Conservation (phyloP, 2,329 filamentous ascomycete genomes). For the Penicillium sp. region DNA sequence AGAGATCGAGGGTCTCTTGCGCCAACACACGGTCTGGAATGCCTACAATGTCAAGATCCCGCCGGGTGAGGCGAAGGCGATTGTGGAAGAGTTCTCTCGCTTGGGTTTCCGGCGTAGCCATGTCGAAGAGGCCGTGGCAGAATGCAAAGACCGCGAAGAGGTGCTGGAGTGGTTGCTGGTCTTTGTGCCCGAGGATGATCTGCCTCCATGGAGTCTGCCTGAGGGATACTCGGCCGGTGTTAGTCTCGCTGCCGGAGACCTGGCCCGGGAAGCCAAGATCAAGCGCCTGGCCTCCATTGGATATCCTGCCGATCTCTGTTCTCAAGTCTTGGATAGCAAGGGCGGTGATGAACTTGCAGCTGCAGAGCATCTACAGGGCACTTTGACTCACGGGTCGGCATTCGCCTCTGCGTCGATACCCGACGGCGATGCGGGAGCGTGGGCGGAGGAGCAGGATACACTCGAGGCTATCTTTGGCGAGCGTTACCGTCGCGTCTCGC, state of each 20-base stretch:
- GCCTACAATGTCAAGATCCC: slow-evolving; percentile 67
- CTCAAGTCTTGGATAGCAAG: slow-evolving; percentile 67
- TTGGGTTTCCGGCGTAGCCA: slow-evolving; percentile 87
- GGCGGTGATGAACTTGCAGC: slow-evolving; percentile 69
- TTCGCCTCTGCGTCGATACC: slow-evolving; percentile 12
- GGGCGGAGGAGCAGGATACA: slow-evolving; percentile 80
- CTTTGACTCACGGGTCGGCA: slow-evolving; percentile 52
- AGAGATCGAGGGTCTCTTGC: slow-evolving; percentile 73
- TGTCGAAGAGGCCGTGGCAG: slow-evolving; percentile 76
- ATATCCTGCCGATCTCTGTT: slow-evolving; percentile 79
- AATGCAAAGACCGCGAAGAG: slow-evolving; percentile 89
- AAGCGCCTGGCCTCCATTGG: slow-evolving; percentile 77
- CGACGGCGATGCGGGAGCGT: slow-evolving; percentile 52
- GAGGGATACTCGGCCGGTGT: slow-evolving; percentile 89
- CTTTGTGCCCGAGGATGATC: slow-evolving; percentile 92
- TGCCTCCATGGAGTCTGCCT: slow-evolving; percentile 88
- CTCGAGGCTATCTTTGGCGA: slow-evolving; percentile 83
- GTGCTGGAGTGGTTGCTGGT: slow-evolving; percentile 93
- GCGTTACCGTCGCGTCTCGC: slow-evolving; percentile 58
- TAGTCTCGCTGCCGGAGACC: slow-evolving; percentile 73
- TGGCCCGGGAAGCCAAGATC: slow-evolving; percentile 75
- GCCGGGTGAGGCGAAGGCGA: slow-evolving; percentile 51
- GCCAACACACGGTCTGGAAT: slow-evolving; percentile 81
- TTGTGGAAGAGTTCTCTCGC: slow-evolving; percentile 69
- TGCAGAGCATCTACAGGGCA: slow-evolving; percentile 72